phyloP scores from a whole-genome alignment of 495 filamentous ascomycete genomes.

The Penicillium cosmopolitanum region DNA sequence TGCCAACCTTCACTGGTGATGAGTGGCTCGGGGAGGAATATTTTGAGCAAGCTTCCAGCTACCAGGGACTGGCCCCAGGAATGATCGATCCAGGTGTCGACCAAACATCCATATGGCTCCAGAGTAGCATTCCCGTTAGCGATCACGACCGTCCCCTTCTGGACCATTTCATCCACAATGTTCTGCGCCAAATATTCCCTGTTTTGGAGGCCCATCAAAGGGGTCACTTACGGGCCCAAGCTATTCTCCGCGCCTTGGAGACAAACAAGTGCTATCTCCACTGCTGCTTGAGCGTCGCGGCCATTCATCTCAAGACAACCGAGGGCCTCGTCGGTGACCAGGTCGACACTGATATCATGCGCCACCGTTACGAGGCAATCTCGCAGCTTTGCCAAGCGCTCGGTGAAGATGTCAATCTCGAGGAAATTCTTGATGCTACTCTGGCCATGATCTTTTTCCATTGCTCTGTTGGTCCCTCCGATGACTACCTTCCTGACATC shows the following conservation, averaged over 20 bases:
- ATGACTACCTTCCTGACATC: slow-evolving; percentile 89
- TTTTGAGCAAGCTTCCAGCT: slow-evolving; percentile 48
- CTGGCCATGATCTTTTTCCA: slow-evolving; percentile 98
- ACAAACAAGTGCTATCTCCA: slow-evolving; percentile 92
- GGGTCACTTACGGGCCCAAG: slow-evolving; percentile 72
- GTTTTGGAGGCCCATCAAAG: slow-evolving; percentile 87
- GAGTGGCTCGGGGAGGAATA: slow-evolving; percentile 79
- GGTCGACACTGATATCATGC: slow-evolving; percentile 90
- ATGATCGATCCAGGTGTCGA: no score
- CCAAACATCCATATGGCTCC: no score
- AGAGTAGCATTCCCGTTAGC: slow-evolving; percentile 89
- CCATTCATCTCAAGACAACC: slow-evolving; percentile 90
- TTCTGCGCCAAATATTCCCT: slow-evolving; percentile 87
- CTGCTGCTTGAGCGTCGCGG: slow-evolving; percentile 93
- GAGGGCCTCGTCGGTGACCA: slow-evolving; percentile 68
- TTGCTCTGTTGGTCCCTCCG: slow-evolving; percentile 82
- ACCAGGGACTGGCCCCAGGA: no score
- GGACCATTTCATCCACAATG: slow-evolving; percentile 89
- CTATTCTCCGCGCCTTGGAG: slow-evolving; percentile 83
- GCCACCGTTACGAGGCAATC: slow-evolving; percentile 83
- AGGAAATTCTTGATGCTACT: slow-evolving; percentile 89
- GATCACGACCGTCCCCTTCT: slow-evolving; percentile 85
- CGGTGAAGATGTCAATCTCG: slow-evolving; percentile 76
- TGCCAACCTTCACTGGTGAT: slow-evolving; percentile 69
- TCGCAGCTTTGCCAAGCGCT: slow-evolving; percentile 81